Conservation (phyloP, 805 yeast genomes). For the Myxozyma melibiosi region DNA sequence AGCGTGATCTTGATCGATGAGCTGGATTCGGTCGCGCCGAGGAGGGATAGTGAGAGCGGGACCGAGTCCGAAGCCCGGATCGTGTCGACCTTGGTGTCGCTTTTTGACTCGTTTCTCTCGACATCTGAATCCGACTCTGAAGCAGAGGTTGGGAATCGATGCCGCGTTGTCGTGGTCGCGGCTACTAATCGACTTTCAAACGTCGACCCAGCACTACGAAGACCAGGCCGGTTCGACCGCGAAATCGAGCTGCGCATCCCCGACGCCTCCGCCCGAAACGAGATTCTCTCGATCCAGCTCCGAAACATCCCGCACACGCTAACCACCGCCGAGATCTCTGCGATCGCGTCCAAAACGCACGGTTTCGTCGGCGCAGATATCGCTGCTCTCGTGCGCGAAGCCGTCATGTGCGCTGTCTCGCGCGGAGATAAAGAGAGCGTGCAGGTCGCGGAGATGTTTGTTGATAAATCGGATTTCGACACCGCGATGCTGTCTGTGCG, state of each 20-base stretch:
- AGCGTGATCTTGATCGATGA: conserved; percentile 88
- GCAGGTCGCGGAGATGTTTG: conserved; percentile 46
- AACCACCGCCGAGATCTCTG: conserved; percentile 56
- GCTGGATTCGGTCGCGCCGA: conserved; percentile 88
- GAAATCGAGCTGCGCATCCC: conserved; percentile 93
- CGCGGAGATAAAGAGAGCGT: conserved; percentile 49
- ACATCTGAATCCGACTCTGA: conserved; percentile 40
- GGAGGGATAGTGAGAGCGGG: conserved; percentile 71
- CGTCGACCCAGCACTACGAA: conserved; percentile 69
- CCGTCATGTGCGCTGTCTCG: conserved; percentile 80
- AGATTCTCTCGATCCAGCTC: conserved; percentile 69
- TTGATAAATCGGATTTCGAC: conserved; percentile 62
- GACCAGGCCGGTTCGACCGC: conserved; percentile 89
- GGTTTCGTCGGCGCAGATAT: conserved; percentile 98
- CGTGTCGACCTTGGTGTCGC: conserved; percentile 81
- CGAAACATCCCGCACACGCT: conserved; percentile 58
- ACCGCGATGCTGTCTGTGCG: conserved; percentile 75
- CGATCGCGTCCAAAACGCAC: conserved; percentile 77
- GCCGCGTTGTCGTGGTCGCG: conserved; percentile 66
- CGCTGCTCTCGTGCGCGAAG: conserved; percentile 82
- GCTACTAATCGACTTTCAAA: conserved; percentile 74
- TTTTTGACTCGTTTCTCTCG: conserved; percentile 68
- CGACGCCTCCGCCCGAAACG: conserved; percentile 74
- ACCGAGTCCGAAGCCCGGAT: conserved; percentile 83
- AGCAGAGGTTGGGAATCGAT: conserved; percentile 45